Percentiles rank a stretch among this genome's conserved stretches.
Evolutionary conservation across 768 basidiomycete genomes (phyloP).

Genomic region (Boletus pseudopeckii): DNA sequence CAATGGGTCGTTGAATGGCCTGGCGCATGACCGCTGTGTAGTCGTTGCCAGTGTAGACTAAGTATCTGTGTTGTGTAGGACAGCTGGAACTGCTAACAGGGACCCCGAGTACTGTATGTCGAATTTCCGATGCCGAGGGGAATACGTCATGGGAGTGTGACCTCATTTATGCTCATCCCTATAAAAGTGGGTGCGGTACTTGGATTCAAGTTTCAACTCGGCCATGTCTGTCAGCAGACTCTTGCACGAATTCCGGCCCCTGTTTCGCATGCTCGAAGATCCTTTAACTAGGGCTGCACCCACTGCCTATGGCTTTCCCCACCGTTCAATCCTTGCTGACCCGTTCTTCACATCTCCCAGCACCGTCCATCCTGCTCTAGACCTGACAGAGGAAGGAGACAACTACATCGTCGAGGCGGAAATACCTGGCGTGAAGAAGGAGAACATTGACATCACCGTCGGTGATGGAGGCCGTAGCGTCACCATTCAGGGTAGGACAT

Average conservation of each 20-base stretch:
- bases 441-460: constrained; percentile 66
- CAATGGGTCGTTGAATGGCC: constrained; percentile 85
- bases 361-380: constrained; percentile 53
- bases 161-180: constrained; percentile 1
- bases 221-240: constrained; percentile 67
- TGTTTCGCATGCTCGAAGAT: constrained; percentile 76
- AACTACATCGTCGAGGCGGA: constrained; percentile 73
- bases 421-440: constrained; percentile 74
- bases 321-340: constrained; percentile 45
- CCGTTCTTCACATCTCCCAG: constrained; percentile 41
- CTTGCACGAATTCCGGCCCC: constrained; percentile 66
- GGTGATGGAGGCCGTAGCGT: constrained; percentile 68
- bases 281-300: constrained; percentile 45
- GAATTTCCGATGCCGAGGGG: constrained; percentile 18
- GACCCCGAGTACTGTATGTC: constrained; percentile 15
- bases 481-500: constrained; percentile 66
- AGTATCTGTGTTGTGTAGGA: background rate
- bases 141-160: constrained; percentile 10
- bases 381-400: constrained; percentile 63
- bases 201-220: background rate
- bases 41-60: background rate
- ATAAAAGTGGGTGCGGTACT: constrained; percentile 1
- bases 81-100: background rate
- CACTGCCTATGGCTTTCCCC: constrained; percentile 24
- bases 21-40: constrained; percentile 23